These are phyloP conservation scores for Daldinia bambusicola DNA, from an alignment of 495 filamentous ascomycete species.

Conservation along the genomic window DNA sequence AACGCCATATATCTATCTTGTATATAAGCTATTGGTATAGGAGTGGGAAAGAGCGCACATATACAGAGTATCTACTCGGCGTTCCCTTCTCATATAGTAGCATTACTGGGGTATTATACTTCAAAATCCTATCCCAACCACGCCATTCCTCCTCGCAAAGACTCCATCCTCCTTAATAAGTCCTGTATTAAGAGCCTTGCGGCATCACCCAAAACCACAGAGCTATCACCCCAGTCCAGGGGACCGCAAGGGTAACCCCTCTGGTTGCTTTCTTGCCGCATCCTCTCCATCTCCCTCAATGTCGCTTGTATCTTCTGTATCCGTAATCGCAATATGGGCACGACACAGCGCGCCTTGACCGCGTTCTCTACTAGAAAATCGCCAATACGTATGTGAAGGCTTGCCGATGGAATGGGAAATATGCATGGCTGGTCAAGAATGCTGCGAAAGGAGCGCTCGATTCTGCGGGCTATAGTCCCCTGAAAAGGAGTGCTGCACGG, in stretches of 20 bases:
- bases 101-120: not conserved
- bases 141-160: not conserved
- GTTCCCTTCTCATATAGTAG: not conserved
- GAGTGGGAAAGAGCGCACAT: too few relatives aligned
- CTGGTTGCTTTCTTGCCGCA: not conserved
- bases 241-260: not conserved
- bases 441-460: not conserved
- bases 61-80: not conserved
- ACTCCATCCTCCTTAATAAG: conserved; percentile 1
- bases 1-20: not conserved
- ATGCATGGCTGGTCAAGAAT: not conserved
- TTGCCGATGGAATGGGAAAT: not conserved
- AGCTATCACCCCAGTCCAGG: not conserved
- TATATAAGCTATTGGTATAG: too few relatives aligned
- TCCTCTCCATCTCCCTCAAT: not conserved
- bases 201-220: not conserved
- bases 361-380: not conserved
- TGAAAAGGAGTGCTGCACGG: not conserved
- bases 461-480: not conserved
- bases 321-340: conserved; percentile 1
- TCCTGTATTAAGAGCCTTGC: not conserved
- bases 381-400: not conserved
- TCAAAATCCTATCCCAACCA: not conserved
- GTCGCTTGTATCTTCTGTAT: conserved; percentile 1
- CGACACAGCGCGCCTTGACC: not conserved